Percentiles rank a stretch among this genome's conserved stretches.
Conservation (phyloP, 2,329 filamentous ascomycete genomes). For the Aspergillus spinulosporus region DNA sequence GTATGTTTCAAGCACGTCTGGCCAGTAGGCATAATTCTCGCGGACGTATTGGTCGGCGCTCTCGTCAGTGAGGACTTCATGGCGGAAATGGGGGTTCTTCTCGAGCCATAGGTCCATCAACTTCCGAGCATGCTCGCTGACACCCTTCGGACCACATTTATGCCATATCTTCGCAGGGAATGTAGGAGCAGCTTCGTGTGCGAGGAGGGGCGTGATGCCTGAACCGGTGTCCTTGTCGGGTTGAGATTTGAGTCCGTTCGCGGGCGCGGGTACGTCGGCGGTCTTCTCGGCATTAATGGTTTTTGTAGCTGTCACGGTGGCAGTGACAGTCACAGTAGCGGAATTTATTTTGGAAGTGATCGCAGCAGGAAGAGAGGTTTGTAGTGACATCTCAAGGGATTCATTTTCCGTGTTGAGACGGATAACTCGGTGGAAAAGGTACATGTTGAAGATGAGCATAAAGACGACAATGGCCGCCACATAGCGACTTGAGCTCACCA, state of each 20-base stretch:
- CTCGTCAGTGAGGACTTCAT: slow-evolving; percentile 36
- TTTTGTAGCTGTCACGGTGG: slow-evolving; percentile 6
- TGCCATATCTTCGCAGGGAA: slow-evolving; percentile 20
- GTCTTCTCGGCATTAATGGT: slow-evolving; percentile 2
- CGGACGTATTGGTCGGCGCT: slow-evolving; percentile 34
- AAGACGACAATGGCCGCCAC: slow-evolving; percentile 9
- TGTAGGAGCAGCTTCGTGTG: not conserved
- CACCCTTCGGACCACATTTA: slow-evolving; percentile 17
- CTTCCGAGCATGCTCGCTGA: slow-evolving; percentile 2
- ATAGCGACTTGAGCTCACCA: slow-evolving; percentile 12
- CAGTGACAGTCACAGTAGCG: slow-evolving; percentile 13
- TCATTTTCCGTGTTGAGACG: slow-evolving; percentile 11
- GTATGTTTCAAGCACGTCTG: slow-evolving; percentile 41
- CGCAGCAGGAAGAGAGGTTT: slow-evolving; percentile 7
- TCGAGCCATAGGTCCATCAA: slow-evolving; percentile 28
- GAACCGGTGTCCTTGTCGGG: not conserved
- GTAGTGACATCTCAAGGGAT: slow-evolving; percentile 8
- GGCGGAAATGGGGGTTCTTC: slow-evolving; percentile 32
- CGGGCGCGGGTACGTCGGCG: not conserved
- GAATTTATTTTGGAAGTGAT: slow-evolving; percentile 5
- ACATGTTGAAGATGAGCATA: slow-evolving; percentile 17
- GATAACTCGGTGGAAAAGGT: slow-evolving; percentile 17
- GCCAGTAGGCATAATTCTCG: slow-evolving; percentile 34
- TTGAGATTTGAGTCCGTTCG: not conserved
- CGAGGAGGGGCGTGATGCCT: not conserved